Evolutionary conservation across 1,284 basidiomycete species (phyloP).

Genomic region (Clitocybe nebularis): DNA sequence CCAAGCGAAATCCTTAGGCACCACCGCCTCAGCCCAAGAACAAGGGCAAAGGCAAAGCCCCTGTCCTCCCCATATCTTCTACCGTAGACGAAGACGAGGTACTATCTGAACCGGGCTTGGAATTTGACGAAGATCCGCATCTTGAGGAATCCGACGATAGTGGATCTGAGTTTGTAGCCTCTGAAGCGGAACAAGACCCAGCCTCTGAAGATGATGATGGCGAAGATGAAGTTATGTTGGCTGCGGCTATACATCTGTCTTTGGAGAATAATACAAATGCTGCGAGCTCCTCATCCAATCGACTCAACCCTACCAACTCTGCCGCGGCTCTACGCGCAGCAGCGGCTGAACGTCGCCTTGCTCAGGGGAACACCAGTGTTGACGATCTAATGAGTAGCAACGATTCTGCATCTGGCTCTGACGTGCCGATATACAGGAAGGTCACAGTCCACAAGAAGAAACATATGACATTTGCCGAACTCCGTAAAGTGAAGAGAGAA

Average conservation of each 20-base stretch:
- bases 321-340: slow-evolving; percentile 45
- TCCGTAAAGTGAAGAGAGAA: slow-evolving; percentile 24
- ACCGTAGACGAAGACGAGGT: slow-evolving; percentile 20
- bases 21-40: slow-evolving; percentile 17
- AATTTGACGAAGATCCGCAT: slow-evolving; percentile 31
- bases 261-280: slow-evolving; percentile 33
- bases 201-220: slow-evolving; percentile 20
- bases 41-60: slow-evolving; percentile 41
- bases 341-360: slow-evolving; percentile 50
- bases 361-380: slow-evolving; percentile 23
- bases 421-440: slow-evolving; percentile 16
- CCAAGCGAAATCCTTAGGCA: too few relatives aligned
- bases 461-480: slow-evolving; percentile 34
- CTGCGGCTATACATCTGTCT: slow-evolving; percentile 54
- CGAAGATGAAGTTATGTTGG: slow-evolving; percentile 59
- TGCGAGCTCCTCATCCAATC: slow-evolving; percentile 34
- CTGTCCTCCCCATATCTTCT: slow-evolving; percentile 17
- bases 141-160: slow-evolving; percentile 51
- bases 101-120: slow-evolving; percentile 35
- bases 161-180: slow-evolving; percentile 54
- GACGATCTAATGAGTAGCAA: slow-evolving; percentile 27
- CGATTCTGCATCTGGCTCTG: slow-evolving; percentile 24
- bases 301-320: slow-evolving; percentile 27
- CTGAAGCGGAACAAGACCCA: slow-evolving; percentile 31
- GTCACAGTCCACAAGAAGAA: slow-evolving; percentile 27